These are phyloP conservation scores for Talaromyces ruber DNA, from an alignment of 495 filamentous ascomycete genomes.

Conservation along the genomic window DNA sequence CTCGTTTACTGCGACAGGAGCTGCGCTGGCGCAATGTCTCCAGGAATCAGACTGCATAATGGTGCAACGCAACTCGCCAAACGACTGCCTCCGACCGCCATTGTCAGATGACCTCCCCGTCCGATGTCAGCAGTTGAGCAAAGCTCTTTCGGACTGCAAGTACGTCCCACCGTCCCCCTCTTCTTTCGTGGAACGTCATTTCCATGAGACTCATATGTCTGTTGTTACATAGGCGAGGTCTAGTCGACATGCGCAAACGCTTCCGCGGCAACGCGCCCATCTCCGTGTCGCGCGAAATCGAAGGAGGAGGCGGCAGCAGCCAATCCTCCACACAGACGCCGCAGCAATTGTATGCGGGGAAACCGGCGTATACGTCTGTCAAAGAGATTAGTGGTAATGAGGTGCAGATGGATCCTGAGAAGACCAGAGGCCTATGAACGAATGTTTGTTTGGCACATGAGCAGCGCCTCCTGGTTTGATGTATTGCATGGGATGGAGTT, in stretches of 20 bases:
- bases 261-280: constrained; percentile 94
- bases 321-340: constrained; percentile 22
- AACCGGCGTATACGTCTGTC: constrained; percentile 54
- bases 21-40: constrained; percentile 86
- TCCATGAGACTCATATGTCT: too few relatives aligned
- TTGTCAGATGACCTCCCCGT: constrained; percentile 69
- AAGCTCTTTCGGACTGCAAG: constrained; percentile 91
- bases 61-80: constrained; percentile 73
- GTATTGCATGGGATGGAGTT: not conserved
- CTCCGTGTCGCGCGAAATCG: constrained; percentile 51
- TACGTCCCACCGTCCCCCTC: constrained; percentile 24
- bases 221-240: constrained; percentile 55
- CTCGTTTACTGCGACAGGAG: constrained; percentile 44
- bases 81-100: constrained; percentile 80
- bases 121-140: constrained; percentile 86
- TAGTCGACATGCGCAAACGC: constrained; percentile 98
- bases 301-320: constrained; percentile 28
- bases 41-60: constrained; percentile 94
- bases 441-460: not conserved
- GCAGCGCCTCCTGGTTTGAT: not conserved
- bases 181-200: too few relatives aligned
- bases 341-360: constrained; percentile 71
- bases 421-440: constrained; percentile 31
- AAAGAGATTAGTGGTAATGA: constrained; percentile 38
- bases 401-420: constrained; percentile 43